Base-by-base conservation (phyloP, 2,329 filamentous ascomycete species). In the Ilyonectria sp. region DNA sequence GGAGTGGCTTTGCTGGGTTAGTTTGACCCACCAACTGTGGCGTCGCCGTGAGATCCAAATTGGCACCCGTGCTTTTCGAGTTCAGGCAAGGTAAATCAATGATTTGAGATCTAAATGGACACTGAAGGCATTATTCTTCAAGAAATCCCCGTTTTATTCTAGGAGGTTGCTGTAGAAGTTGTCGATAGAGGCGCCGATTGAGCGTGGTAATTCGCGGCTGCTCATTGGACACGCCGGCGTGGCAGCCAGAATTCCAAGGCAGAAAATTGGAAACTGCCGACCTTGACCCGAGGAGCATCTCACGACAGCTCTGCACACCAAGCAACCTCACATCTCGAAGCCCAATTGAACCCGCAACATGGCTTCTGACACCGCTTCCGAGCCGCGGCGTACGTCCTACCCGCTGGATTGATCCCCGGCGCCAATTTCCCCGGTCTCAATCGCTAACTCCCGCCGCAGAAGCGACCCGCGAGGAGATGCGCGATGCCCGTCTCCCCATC, bases 401-500 rank as follows among this genome's bases (percentile, higher is more conserved):
- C 33, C 55, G 15, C 57, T 63, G 43, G 13, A 64, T 5, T 46
- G 23, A 63, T 15, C 3, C 21, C 43, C n/a, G 52, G 65, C 58
- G 54, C 53, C 59, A 52, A 49, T 64, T 72, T 69, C 5, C n/a
- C 65, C 64, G 56, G 58, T 10, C 53, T 60, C 70, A 67, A 71
- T 60, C 54, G 72, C 73, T 76, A 67, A 77, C 71, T 23, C 44
- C 50, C 60, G 49, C 53, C 59, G 60, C 79, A 94, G 91, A 88
- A 82, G 94, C 94, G 74, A 94, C 93, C 72, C 90, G 94, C 83
- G 92, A 97, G 86, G 93, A 96, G 83, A 98, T 98, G 95, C 92
- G 93, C 79, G 94, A 94, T 78, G 95, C 95, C 74, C 92, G 90
- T 79, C 89, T 98, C 58, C 95, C 96, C 13, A 84, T 98, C 61